These are phyloP conservation scores for Pelargonium myrrhifolium DNA, from an alignment of 441 rosid species.

Conservation along the genomic window DNA sequence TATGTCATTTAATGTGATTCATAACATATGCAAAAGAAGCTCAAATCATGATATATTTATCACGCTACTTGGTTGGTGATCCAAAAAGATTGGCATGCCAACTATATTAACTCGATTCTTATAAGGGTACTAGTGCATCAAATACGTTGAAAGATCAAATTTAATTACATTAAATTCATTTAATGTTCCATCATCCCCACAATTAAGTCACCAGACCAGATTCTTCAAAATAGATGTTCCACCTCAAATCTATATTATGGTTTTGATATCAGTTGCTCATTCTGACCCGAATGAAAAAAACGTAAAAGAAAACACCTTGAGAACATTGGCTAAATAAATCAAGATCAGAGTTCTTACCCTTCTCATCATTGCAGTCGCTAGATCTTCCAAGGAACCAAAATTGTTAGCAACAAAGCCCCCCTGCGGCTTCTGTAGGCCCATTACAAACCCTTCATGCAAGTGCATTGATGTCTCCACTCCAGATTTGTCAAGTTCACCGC, in stretches of 20 bases:
- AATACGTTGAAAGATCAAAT: not conserved
- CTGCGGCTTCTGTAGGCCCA: slow-evolving; percentile 39
- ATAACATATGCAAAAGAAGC: not conserved
- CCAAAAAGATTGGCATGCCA: not conserved
- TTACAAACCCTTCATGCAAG: slow-evolving; percentile 32
- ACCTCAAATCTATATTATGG: not conserved
- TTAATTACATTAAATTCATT: not conserved
- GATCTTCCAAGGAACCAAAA: slow-evolving; percentile 55
- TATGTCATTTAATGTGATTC: not conserved
- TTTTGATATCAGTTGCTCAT: not conserved
- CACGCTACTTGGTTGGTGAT: not conserved
- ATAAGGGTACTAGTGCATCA: not conserved
- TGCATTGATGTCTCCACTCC: slow-evolving; percentile 30
- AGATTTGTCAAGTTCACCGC: slow-evolving; percentile 28
- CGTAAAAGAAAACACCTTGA: slow-evolving; percentile 5
- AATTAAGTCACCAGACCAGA: not conserved
- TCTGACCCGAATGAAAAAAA: not conserved
- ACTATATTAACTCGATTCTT: no score
- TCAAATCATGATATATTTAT: not conserved
- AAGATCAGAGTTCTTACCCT: slow-evolving; percentile 33
- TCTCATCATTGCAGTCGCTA: slow-evolving; percentile 47
- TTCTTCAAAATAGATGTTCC: not conserved
- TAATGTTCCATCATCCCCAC: not conserved
- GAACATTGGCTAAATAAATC: slow-evolving; percentile 9
- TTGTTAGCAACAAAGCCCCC: slow-evolving; percentile 33